Percentiles rank a stretch among this genome's conserved stretches.
Evolutionary conservation across 176 grass and related monocot species (phyloP).

Genomic region (Tillandsia leiboldiana): DNA sequence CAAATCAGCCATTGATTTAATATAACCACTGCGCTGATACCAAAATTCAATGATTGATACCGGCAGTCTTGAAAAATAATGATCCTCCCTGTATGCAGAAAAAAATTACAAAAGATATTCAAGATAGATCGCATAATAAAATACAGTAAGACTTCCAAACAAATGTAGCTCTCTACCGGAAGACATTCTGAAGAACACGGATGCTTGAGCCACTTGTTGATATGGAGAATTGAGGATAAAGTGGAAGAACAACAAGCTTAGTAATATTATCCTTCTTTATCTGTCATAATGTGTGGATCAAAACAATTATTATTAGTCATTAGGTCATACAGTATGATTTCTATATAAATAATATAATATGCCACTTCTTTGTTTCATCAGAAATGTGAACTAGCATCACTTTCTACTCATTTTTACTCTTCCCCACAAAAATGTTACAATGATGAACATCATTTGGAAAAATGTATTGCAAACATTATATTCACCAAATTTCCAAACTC

Average conservation of each 20-base stretch:
- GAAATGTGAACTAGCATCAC: no score
- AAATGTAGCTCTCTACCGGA: constrained; percentile 33
- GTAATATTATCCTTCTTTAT: constrained; percentile 91
- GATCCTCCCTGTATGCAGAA: constrained; percentile 60
- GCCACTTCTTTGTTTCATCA: no score
- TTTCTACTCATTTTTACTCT: no score
- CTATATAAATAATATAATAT: no score
- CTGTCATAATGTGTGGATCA: constrained; percentile 23
- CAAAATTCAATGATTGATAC: constrained; percentile 90
- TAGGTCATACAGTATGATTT: not conserved
- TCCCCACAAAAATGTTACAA: no score
- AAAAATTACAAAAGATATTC: constrained; percentile 3
- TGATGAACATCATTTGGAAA: no score
- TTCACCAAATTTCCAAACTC: no score
- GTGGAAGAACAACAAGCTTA: constrained; percentile 84
- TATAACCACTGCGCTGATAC: constrained; percentile 92
- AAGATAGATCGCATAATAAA: not conserved
- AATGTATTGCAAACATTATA: no score
- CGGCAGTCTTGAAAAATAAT: constrained; percentile 70
- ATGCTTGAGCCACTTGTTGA: constrained; percentile 97
- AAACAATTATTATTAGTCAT: not conserved
- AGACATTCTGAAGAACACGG: constrained; percentile 66
- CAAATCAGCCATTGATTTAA: constrained; percentile 88
- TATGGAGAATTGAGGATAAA: constrained; percentile 98
- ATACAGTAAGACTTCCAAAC: not conserved